These are phyloP conservation scores for Vigna mungo DNA, from an alignment of 306 rosid species.

Conservation along the genomic window DNA sequence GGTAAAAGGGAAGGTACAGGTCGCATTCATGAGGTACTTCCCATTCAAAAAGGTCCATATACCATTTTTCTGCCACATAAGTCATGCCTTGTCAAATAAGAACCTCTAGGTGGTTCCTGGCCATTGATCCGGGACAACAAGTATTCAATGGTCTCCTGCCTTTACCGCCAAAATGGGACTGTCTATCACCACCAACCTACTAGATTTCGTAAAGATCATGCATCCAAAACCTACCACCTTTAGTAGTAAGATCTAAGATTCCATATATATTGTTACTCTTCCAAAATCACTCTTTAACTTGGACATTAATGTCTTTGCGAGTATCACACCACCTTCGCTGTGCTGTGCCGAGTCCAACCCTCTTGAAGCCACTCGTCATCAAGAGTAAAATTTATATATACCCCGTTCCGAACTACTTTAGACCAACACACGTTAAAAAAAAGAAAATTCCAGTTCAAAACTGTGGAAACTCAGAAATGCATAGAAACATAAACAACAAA, in stretches of 20 bases:
- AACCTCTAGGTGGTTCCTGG: background rate
- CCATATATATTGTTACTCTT: background rate
- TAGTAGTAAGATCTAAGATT: background rate
- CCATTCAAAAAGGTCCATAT: background rate
- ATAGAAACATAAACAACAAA: background rate
- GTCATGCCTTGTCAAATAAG: background rate
- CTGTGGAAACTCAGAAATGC: conserved; percentile 18
- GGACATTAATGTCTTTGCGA: background rate
- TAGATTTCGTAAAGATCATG: background rate
- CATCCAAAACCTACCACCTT: background rate
- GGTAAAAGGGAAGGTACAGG: background rate
- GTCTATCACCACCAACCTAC: background rate
- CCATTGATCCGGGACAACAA: background rate
- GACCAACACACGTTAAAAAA: conserved; percentile 22
- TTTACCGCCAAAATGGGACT: background rate
- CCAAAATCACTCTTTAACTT: background rate
- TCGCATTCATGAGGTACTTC: background rate
- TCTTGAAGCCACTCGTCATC: background rate
- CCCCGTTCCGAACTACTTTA: background rate
- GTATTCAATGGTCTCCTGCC: background rate
- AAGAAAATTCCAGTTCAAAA: conserved; percentile 33
- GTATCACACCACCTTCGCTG: background rate
- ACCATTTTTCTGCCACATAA: background rate
- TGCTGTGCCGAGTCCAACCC: background rate
- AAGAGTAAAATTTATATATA: background rate